Evolutionary conservation across 345 rosid genomes (phyloP).

Genomic region (Heritiera fomes): DNA sequence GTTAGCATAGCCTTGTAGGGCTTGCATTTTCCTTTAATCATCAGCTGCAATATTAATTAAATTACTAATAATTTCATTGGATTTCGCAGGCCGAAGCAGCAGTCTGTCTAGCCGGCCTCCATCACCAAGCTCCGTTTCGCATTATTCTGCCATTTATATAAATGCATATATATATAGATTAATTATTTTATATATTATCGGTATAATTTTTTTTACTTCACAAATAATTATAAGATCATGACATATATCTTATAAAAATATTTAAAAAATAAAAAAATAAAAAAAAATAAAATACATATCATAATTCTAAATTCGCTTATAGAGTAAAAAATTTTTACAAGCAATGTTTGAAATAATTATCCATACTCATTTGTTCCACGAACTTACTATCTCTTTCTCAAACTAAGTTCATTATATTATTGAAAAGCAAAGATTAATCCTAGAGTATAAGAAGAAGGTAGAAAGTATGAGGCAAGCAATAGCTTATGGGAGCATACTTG

Average conservation of each 20-base stretch:
- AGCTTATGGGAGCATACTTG: constrained; percentile 44
- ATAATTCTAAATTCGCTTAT: too few species aligned
- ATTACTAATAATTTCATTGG: not conserved
- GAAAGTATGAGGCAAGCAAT: constrained; percentile 55
- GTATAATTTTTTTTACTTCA: too few species aligned
- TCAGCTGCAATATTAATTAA: not conserved
- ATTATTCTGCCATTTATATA: not conserved
- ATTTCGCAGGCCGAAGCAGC: constrained; percentile 10
- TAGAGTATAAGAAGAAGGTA: not conserved
- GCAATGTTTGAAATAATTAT: too few species aligned
- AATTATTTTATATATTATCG: too few species aligned
- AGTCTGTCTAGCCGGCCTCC: constrained; percentile 13
- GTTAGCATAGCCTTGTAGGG: not conserved
- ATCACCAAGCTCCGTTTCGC: not conserved
- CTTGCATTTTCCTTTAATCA: not conserved
- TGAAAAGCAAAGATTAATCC: not conserved
- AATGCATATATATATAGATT: too few species aligned
- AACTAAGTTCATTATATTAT: too few species aligned
- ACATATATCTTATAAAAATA: too few species aligned
- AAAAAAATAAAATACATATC: too few species aligned
- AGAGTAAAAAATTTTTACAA: too few species aligned
- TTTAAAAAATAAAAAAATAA: too few species aligned
- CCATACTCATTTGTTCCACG: not conserved
- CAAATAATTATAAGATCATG: too few species aligned
- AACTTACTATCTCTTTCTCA: not conserved